Percentiles rank a stretch among this genome's conserved stretches.
Conservation (phyloP, 345 rosid species). For the Bruguiera gymnorhiza region DNA sequence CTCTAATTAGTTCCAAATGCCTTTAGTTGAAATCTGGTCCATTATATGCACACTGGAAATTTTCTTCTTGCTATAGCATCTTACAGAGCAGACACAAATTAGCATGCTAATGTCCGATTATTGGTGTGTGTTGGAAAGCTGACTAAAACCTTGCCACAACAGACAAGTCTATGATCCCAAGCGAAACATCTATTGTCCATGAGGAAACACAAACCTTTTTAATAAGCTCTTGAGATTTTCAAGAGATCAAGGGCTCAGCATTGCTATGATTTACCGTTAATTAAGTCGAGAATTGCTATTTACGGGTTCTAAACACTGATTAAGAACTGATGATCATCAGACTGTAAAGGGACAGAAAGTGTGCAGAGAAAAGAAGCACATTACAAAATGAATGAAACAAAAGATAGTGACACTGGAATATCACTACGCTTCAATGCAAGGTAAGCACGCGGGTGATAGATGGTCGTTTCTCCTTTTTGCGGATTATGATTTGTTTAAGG, state of each 20-base stretch:
- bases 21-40: too few relatives aligned
- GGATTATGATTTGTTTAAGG: constrained; percentile 23
- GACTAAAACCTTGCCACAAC: constrained; percentile 1
- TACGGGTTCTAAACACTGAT: constrained; percentile 1
- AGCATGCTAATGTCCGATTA: neutral
- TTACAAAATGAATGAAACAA: constrained; percentile 46
- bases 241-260: constrained; percentile 9
- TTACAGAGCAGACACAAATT: neutral
- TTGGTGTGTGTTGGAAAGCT: neutral
- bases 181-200: neutral
- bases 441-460: constrained; percentile 9
- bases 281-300: constrained; percentile 15
- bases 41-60: too few relatives aligned
- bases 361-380: constrained; percentile 18
- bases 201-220: neutral
- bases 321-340: constrained; percentile 31
- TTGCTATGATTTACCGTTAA: neutral
- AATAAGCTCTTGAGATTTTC: neutral
- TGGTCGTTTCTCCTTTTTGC: constrained; percentile 4
- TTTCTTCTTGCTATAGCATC: neutral
- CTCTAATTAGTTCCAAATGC: neutral
- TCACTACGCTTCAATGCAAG: constrained; percentile 14
- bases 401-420: constrained; percentile 48
- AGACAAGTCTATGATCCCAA: neutral
- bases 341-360: constrained; percentile 15